Percentiles rank a stretch among this genome's conserved stretches.
phyloP scores from a whole-genome alignment of 2,329 filamentous ascomycete species.

The Parascedosporium putredinis region DNA sequence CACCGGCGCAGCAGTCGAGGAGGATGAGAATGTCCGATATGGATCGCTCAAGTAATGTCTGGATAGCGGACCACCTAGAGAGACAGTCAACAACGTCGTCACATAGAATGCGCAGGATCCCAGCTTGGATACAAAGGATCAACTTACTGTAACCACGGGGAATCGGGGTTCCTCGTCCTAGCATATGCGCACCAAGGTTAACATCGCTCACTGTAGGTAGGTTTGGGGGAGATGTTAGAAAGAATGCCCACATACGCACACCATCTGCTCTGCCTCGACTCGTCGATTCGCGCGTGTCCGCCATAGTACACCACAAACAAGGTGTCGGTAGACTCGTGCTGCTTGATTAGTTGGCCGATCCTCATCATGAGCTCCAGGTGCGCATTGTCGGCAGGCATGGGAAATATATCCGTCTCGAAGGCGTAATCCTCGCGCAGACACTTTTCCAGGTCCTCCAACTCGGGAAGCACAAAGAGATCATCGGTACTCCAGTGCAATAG shows the following conservation, averaged over 20 bases:
- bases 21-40: constrained; percentile 47
- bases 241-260: constrained; percentile 35
- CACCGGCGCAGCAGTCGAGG: constrained; percentile 49
- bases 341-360: constrained; percentile 45
- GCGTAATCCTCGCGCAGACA: constrained; percentile 44
- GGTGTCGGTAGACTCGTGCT: constrained; percentile 43
- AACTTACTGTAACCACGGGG: constrained; percentile 44
- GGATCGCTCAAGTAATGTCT: constrained; percentile 47
- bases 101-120: neutral
- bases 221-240: no score
- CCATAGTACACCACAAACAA: constrained; percentile 50
- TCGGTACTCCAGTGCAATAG: constrained; percentile 48
- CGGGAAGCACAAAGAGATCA: constrained; percentile 47
- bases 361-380: constrained; percentile 49
- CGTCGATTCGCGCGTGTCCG: constrained; percentile 49
- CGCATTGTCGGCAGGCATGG: constrained; percentile 47
- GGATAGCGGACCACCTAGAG: constrained; percentile 46
- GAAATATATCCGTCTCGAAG: constrained; percentile 46
- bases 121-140: neutral
- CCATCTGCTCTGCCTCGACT: constrained; percentile 50
- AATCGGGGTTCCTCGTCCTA: constrained; percentile 39
- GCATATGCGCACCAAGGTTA: neutral
- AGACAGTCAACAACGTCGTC: constrained; percentile 9
- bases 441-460: constrained; percentile 45
- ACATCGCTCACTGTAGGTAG: no score